phyloP scores from a whole-genome alignment of 768 basidiomycete genomes.

The Lactarius hatsudake region DNA sequence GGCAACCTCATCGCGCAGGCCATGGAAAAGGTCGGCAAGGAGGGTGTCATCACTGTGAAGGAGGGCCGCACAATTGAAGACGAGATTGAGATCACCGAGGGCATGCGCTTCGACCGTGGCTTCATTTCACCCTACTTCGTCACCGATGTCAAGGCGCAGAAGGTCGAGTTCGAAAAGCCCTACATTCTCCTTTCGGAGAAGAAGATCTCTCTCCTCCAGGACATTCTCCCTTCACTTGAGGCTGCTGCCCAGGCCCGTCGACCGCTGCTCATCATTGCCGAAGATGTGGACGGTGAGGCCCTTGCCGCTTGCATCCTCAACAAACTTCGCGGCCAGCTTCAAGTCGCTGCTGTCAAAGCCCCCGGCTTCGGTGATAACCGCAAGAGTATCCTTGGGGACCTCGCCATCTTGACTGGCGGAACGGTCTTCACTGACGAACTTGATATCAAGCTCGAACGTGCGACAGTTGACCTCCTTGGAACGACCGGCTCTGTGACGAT shows the following conservation, averaged over 20 bases:
- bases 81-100: slow-evolving; percentile 98
- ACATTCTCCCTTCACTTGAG: slow-evolving; percentile 92
- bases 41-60: slow-evolving; percentile 99
- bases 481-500: slow-evolving; percentile 88
- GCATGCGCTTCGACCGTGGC: slow-evolving; percentile 99
- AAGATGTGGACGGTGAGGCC: slow-evolving; percentile 97
- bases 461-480: slow-evolving; percentile 85
- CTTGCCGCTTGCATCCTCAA: slow-evolving; percentile 97
- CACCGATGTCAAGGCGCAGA: slow-evolving; percentile 95
- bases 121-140: slow-evolving; percentile 98
- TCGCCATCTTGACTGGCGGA: slow-evolving; percentile 95
- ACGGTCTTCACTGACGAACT: slow-evolving; percentile 93
- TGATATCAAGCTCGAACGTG: slow-evolving; percentile 95
- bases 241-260: slow-evolving; percentile 77
- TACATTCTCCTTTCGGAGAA: slow-evolving; percentile 92
- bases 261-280: slow-evolving; percentile 93
- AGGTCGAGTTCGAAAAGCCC: slow-evolving; percentile 97
- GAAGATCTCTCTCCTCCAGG: slow-evolving; percentile 94
- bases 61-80: slow-evolving; percentile 98
- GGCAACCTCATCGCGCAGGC: slow-evolving; percentile 95
- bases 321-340: slow-evolving; percentile 97
- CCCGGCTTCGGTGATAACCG: slow-evolving; percentile 99
- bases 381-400: slow-evolving; percentile 95
- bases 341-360: slow-evolving; percentile 93
- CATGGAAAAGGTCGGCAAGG: slow-evolving; percentile 99